Evolutionary conservation across 2,329 filamentous ascomycete genomes (phyloP).

Genomic region (Hymenoscyphus albidus): DNA sequence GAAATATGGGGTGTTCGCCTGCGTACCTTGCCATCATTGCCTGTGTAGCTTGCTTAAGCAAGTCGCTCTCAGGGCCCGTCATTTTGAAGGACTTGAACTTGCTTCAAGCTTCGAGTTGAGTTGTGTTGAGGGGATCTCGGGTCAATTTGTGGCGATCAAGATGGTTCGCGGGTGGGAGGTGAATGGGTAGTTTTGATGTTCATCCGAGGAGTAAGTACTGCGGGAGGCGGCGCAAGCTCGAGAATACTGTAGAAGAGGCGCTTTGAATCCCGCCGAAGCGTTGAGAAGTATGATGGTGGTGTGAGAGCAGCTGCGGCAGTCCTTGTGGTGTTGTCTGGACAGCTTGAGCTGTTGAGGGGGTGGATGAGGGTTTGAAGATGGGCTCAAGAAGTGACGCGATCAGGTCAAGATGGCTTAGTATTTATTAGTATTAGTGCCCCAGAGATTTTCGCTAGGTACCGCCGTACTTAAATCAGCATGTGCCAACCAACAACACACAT

Average conservation of each 20-base stretch:
- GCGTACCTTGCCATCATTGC: constrained; percentile 37
- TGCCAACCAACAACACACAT: neutral
- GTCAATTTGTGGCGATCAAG: constrained; percentile 2
- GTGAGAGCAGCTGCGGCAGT: neutral
- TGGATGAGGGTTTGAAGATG: neutral
- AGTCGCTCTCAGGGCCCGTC: constrained; percentile 33
- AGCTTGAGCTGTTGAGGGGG: neutral
- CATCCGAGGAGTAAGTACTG: constrained; percentile 1
- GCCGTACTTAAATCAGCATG: neutral
- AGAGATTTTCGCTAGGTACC: constrained; percentile 3
- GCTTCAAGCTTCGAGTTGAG: neutral
- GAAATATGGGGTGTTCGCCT: constrained; percentile 19
- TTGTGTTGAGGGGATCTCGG: neutral
- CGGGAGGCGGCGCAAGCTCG: constrained; percentile 1
- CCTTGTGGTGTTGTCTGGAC: neutral
- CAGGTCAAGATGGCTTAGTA: neutral
- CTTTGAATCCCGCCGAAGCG: constrained; percentile 7
- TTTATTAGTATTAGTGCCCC: constrained; percentile 3
- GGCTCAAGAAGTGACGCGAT: neutral
- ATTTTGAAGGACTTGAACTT: constrained; percentile 19
- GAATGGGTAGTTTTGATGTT: neutral
- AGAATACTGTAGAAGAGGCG: constrained; percentile 1
- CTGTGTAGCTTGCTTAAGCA: constrained; percentile 36
- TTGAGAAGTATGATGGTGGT: constrained; percentile 11
- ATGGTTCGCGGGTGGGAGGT: neutral